Base-by-base conservation (phyloP, 2,329 filamentous ascomycete species). In the Thielaviopsis punctulata region DNA sequence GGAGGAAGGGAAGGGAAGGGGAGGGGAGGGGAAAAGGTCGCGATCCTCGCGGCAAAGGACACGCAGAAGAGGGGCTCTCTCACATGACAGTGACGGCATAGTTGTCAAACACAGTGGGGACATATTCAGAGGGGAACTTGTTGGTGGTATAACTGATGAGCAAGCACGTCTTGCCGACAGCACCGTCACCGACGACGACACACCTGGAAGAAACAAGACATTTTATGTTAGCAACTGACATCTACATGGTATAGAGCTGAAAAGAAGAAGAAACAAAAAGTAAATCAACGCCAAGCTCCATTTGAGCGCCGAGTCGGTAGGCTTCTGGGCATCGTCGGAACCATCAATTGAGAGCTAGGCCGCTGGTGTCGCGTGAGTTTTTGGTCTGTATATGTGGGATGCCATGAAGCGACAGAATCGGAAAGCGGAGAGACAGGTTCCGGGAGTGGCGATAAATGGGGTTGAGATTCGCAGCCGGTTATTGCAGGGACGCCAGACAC, bases 21-120 rank as follows among this genome's bases (percentile, higher is more conserved):
- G 41, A 52, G 27, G 30, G 44, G 36, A 52, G 36, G 45, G 12
- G 23, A 43, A 55, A 46, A 48, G 52, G n/a, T n/a, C n/a, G n/a
- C n/a, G n/a, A n/a, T n/a, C n/a, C n/a, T n/a, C n/a, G n/a, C n/a
- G n/a, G n/a, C n/a, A n/a, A 45, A 41, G 51, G 44, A 55, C 59
- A 49, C 59, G 56, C 45, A 51, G 48, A 51, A 33, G 10, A 22
- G 61, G 56, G 53, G 82, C n/a, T n/a, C n/a, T n/a, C 88, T 82
- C 77, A 95, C 92, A 98, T 98, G 60, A 98, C 92, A 59, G 92
- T 98, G 66, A 98, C 92, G 54, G 92, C 92, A 77, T 98, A 98
- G 72, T 98, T 98, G 70, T 98, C 92, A 69, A 98, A 98, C 58
- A 98, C 92, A 25, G 92, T 98, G 50, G 92, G 92, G 55, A 98